Base-by-base conservation (phyloP, 768 basidiomycete genomes). In the Lactarius deliciosus region DNA sequence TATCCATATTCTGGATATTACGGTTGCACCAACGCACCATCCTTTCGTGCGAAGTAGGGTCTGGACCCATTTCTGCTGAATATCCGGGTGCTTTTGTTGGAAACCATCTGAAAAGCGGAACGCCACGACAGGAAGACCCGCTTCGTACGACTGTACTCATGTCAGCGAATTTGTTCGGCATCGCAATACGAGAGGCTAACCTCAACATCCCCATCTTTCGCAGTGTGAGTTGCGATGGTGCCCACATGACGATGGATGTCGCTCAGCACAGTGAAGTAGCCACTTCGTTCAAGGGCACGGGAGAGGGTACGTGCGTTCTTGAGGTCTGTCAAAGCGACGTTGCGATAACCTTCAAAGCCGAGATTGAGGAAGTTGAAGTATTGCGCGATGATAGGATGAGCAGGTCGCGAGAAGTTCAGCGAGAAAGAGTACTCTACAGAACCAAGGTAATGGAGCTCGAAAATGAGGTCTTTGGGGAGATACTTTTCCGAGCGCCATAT, bases 381-480 rank as follows among this genome's bases (percentile, higher is more conserved):
- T 72, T 86, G 85, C 25, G 79, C 83, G 61, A 87, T 80, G 70
- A 86, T 83, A 5, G 86, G 86, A 58, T 84, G 83, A 43, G 85
- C 84, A 16, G 86, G 82, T 18, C 85, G 83, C 57, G 84, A 85
- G 74, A 85, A 86, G 76, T 86, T 85, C 64, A 85, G 77, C 22
- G 85, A 85, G 76, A 86, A 89, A 0, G 89, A 89, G 75, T 94
- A 95, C 75, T 96, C 92, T 64, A 83, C 79, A 43, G 74, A 80
- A 54, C 80, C 80, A 36, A 80, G 77, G 75, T 81, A 84, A 74
- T 85, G 79, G 28, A 83, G 77, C 73, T 82, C 87, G 65, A 89
- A 89, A 70, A 89, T 86, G 68, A 89, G 82, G 68, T 89, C 88
- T 72, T 88, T 86, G 5, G 87, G 88, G 34, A 89, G 80, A 72